A percentile compares a stretch with the other conserved stretches of the same genome.
phyloP scores from a whole-genome alignment of 2,329 filamentous ascomycete genomes.

The Onygena corvina region DNA sequence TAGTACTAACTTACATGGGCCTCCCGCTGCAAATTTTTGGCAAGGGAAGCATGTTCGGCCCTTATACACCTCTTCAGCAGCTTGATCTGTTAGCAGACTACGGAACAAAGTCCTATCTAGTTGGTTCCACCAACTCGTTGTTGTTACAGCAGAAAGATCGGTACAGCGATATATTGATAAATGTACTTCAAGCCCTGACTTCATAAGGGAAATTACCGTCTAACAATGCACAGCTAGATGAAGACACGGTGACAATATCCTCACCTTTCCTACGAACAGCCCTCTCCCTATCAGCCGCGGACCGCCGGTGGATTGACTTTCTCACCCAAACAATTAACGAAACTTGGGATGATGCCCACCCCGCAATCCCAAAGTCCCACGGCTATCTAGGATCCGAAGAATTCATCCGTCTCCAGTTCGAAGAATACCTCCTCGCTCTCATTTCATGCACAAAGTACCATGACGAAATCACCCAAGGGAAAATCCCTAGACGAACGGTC shows the following conservation, averaged over 20 bases:
- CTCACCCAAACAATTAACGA: slow-evolving; percentile 87
- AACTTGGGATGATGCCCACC: slow-evolving; percentile 90
- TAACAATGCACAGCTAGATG: slow-evolving; percentile 51
- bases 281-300: slow-evolving; percentile 67
- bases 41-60: slow-evolving; percentile 87
- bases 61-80: slow-evolving; percentile 92
- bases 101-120: slow-evolving; percentile 92
- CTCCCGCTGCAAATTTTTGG: slow-evolving; percentile 61
- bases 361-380: slow-evolving; percentile 79
- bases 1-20: slow-evolving; percentile 83
- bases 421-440: slow-evolving; percentile 85
- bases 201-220: not conserved
- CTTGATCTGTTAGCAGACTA: slow-evolving; percentile 86
- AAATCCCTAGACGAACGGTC: slow-evolving; percentile 19
- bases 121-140: slow-evolving; percentile 91
- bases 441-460: slow-evolving; percentile 85
- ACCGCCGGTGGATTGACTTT: slow-evolving; percentile 93
- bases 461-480: slow-evolving; percentile 44
- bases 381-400: slow-evolving; percentile 93
- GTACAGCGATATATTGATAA: slow-evolving; percentile 92
- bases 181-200: slow-evolving; percentile 35
- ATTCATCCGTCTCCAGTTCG: slow-evolving; percentile 92
- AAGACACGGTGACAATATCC: slow-evolving; percentile 70
- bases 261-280: slow-evolving; percentile 66
- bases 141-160: slow-evolving; percentile 87